phyloP scores from a whole-genome alignment of 2,329 filamentous ascomycete genomes.

The Monosporascus sp. region DNA sequence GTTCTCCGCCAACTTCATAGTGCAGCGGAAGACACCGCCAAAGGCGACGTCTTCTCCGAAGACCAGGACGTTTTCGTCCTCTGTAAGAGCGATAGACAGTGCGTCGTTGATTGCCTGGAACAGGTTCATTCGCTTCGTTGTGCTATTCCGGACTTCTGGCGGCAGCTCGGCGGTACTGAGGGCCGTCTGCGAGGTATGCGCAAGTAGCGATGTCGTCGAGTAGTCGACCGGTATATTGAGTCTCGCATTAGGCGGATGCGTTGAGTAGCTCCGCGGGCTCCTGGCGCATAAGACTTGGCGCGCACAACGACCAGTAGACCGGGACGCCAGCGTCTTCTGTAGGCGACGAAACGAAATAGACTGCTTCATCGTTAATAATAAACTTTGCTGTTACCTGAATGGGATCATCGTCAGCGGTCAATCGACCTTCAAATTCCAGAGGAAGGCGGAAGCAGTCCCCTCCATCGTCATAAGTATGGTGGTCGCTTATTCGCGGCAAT shows the following conservation, averaged over 20 bases:
- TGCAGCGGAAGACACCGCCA: conserved; percentile 92
- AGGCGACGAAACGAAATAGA: conserved; percentile 15
- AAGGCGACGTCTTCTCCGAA: conserved; percentile 98
- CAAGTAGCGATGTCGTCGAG: conserved; percentile 70
- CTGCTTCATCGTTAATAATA: conserved; percentile 17
- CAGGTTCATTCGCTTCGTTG: conserved; percentile 84
- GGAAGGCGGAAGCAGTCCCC: conserved; percentile 4
- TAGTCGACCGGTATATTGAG: conserved; percentile 90
- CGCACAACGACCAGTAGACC: conserved; percentile 3
- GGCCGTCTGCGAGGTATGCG: conserved; percentile 70
- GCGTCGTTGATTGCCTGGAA: conserved; percentile 94
- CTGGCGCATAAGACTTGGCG: background rate
- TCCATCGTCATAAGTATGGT: conserved; percentile 14
- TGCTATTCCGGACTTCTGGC: conserved; percentile 55
- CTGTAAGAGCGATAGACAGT: conserved; percentile 72
- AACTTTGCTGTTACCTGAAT: conserved; percentile 2
- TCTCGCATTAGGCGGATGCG: conserved; percentile 53
- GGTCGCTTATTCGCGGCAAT: conserved; percentile 26
- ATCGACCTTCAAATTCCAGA: conserved; percentile 3
- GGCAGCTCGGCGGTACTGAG: conserved; percentile 69
- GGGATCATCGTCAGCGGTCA: conserved; percentile 10
- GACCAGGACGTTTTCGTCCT: conserved; percentile 80
- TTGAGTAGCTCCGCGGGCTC: conserved; percentile 39
- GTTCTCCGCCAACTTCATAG: conserved; percentile 81
- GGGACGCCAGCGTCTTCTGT: conserved; percentile 13